These are phyloP conservation scores for Boletellus emodensis DNA, from an alignment of 768 basidiomycete genomes.

Conservation along the genomic window DNA sequence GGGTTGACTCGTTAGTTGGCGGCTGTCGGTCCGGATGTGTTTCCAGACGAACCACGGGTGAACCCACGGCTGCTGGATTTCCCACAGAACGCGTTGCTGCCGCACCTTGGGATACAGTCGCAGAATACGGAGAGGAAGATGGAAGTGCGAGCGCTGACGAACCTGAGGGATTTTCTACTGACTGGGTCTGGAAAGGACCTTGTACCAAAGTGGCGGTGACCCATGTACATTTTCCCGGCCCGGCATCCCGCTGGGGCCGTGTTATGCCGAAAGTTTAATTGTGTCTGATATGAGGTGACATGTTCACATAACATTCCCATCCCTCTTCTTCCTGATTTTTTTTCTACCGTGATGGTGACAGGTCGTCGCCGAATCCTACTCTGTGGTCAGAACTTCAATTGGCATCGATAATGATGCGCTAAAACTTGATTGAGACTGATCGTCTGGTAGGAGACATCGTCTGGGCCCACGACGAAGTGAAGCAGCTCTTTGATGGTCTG, in stretches of 20 bases:
- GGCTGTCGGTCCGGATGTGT: slow-evolving; percentile 82
- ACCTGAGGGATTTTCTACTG: slow-evolving; percentile 65
- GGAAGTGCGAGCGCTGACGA: slow-evolving; percentile 79
- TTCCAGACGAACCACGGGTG: slow-evolving; percentile 77
- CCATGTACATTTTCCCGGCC: not conserved
- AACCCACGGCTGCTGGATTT: slow-evolving; percentile 76
- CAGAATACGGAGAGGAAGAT: slow-evolving; percentile 75
- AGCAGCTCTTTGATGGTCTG: slow-evolving; percentile 58
- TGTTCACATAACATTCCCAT: not conserved
- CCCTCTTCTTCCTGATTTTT: not conserved
- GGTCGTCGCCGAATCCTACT: slow-evolving; percentile 29
- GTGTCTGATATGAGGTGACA: not conserved
- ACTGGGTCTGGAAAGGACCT: slow-evolving; percentile 60
- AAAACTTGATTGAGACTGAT: not conserved
- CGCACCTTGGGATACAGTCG: slow-evolving; percentile 91
- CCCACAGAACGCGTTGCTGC: slow-evolving; percentile 80
- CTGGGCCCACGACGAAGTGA: slow-evolving; percentile 77
- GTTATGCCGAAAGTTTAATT: not conserved
- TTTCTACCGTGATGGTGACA: slow-evolving; percentile 13
- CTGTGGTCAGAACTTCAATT: slow-evolving; percentile 24
- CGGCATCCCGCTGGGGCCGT: not conserved
- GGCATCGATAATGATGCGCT: not conserved
- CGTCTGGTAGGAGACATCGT: slow-evolving; percentile 54
- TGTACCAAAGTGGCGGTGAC: slow-evolving; percentile 45
- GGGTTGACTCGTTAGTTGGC: slow-evolving; percentile 49